phyloP scores from a whole-genome alignment of 2,329 filamentous ascomycete species.

The Fusarium oxysporum region DNA sequence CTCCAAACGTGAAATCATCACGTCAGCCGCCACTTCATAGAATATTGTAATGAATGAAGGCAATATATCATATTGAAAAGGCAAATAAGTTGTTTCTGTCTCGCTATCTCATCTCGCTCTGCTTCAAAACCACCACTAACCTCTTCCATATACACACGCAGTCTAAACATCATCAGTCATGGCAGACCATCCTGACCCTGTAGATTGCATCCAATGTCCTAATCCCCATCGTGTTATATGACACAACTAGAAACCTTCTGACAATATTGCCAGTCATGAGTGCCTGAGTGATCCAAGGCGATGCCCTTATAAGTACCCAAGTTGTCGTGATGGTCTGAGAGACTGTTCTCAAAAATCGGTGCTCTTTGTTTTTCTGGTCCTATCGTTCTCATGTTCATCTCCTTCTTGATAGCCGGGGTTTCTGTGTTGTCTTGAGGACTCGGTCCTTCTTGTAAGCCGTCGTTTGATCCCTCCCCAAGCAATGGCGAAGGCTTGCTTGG shows the following conservation, averaged over 20 bases:
- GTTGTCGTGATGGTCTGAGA: constrained; percentile 7
- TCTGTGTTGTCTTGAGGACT: background rate
- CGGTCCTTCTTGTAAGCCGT: background rate
- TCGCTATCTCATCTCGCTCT: constrained; percentile 32
- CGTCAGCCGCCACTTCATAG: constrained; percentile 5
- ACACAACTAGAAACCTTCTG: constrained; percentile 1
- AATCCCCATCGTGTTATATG: constrained; percentile 8
- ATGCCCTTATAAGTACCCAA: constrained; percentile 22
- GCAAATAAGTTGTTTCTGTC: constrained; percentile 26
- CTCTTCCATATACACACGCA: constrained; percentile 31
- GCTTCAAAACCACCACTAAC: constrained; percentile 7
- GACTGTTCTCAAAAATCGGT: background rate
- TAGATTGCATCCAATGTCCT: background rate
- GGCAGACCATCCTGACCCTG: constrained; percentile 13
- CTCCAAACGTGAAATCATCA: constrained; percentile 14
- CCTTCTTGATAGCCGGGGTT: background rate
- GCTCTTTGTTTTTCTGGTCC: background rate
- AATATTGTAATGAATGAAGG: constrained; percentile 35
- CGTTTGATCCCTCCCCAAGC: background rate
- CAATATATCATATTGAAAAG: constrained; percentile 42
- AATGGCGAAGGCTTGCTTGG: background rate
- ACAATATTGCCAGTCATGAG: constrained; percentile 17
- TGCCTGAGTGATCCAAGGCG: constrained; percentile 28
- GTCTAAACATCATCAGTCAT: constrained; percentile 18
- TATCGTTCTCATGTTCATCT: background rate